Evolutionary conservation across 1,139 yeast species (phyloP).

Genomic region (Suhomyces taliae): DNA sequence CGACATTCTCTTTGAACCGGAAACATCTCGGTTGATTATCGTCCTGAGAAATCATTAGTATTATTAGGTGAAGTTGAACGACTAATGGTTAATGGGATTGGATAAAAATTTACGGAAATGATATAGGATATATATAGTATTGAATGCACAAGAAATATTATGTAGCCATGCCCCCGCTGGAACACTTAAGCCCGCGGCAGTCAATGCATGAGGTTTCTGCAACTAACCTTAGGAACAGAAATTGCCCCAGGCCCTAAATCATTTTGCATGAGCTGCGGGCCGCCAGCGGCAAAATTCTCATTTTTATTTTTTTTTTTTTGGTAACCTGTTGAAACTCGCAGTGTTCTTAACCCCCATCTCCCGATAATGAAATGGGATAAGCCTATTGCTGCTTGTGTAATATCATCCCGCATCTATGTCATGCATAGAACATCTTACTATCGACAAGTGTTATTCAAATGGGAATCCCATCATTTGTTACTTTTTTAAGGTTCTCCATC

Average conservation of each 20-base stretch:
- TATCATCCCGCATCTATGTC: neutral
- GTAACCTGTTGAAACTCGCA: neutral
- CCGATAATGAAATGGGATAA: neutral
- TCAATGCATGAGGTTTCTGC: neutral
- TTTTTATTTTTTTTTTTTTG: no score
- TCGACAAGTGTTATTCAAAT: neutral
- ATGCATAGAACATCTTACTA: constrained; percentile 7
- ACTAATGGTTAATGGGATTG: constrained; percentile 1
- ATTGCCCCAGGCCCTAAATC: neutral
- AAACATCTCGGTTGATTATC: constrained; percentile 3
- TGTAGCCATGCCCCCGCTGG: neutral
- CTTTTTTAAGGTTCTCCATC: neutral
- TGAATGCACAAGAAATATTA: neutral
- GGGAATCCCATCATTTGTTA: neutral
- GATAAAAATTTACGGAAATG: neutral
- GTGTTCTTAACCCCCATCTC: neutral
- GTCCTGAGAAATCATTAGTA: constrained; percentile 3
- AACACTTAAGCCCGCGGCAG: neutral
- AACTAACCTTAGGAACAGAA: neutral
- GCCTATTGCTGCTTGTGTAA: neutral
- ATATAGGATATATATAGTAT: neutral
- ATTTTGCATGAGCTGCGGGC: neutral
- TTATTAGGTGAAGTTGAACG: neutral
- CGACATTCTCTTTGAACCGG: constrained; percentile 33
- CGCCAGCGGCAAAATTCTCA: neutral